Evolutionary conservation across 2,329 filamentous ascomycete species (phyloP).

Genomic region (Cryphonectria nitschkei): DNA sequence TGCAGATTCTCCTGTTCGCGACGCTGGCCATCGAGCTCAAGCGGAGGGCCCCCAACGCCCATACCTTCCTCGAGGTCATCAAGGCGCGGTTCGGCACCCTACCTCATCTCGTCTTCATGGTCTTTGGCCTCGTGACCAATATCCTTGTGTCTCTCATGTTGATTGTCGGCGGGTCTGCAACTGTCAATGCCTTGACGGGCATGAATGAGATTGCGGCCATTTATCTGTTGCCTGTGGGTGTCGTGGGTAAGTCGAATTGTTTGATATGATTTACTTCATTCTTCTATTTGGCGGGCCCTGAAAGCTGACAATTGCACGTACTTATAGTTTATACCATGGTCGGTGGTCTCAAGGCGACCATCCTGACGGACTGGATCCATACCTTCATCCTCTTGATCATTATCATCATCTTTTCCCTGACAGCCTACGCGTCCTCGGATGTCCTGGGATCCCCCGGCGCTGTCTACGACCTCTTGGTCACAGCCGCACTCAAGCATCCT

Average conservation of each 20-base stretch:
- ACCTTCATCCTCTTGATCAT: constrained; percentile 84
- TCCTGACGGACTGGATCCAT: constrained; percentile 85
- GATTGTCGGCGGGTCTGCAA: constrained; percentile 78
- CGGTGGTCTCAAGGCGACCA: constrained; percentile 83
- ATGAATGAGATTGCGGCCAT: constrained; percentile 80
- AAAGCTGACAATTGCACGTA: background rate
- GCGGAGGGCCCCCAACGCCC: constrained; percentile 82
- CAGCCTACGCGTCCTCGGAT: constrained; percentile 75
- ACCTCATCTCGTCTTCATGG: constrained; percentile 78
- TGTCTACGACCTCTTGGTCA: constrained; percentile 77
- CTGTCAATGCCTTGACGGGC: constrained; percentile 71
- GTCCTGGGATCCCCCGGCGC: constrained; percentile 73
- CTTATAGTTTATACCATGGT: constrained; percentile 70
- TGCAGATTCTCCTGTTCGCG: constrained; percentile 88
- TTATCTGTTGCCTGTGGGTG: constrained; percentile 79
- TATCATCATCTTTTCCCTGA: constrained; percentile 83
- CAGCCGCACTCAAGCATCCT: constrained; percentile 70
- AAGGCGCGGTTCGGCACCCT: constrained; percentile 73
- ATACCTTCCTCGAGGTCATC: constrained; percentile 83
- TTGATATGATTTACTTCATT: background rate
- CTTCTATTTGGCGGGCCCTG: background rate
- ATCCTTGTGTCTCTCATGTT: constrained; percentile 89
- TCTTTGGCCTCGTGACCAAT: constrained; percentile 83
- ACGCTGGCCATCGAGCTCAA: constrained; percentile 91
- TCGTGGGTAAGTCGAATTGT: constrained; percentile 49